These are phyloP conservation scores for Phytophthora cajani DNA, from an alignment of 352 stramenopile species.

Conservation along the genomic window DNA sequence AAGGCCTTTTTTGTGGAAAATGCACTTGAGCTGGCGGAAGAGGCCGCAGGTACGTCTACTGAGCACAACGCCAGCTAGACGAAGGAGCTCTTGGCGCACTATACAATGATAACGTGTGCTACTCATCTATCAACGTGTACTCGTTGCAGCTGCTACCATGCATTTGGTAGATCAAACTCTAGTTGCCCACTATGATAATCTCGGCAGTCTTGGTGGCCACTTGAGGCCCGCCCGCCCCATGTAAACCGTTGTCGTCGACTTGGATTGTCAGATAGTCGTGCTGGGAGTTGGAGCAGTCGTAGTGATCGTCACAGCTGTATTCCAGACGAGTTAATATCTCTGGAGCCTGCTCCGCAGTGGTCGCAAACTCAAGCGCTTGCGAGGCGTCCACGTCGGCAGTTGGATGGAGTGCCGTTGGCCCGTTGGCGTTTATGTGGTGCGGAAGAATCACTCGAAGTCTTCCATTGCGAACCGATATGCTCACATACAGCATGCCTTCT, in stretches of 20 bases:
- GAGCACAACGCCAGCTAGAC: constrained; percentile 24
- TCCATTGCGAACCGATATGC: constrained; percentile 42
- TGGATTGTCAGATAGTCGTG: constrained; percentile 50
- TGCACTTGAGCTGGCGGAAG: constrained; percentile 78
- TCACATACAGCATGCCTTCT: constrained; percentile 50
- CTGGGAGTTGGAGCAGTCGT: constrained; percentile 36
- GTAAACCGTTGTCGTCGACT: constrained; percentile 71
- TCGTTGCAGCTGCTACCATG: neutral
- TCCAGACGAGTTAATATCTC: constrained; percentile 40
- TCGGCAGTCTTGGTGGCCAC: constrained; percentile 28
- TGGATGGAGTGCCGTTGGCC: constrained; percentile 15
- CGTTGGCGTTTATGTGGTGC: neutral
- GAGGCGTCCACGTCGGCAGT: constrained; percentile 4
- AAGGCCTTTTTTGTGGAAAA: constrained; percentile 88
- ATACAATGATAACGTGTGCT: constrained; percentile 12
- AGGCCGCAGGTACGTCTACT: constrained; percentile 36
- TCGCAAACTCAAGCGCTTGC: constrained; percentile 49
- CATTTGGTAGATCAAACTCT: neutral
- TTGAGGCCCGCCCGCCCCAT: constrained; percentile 41
- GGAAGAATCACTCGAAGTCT: constrained; percentile 36
- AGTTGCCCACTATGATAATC: constrained; percentile 26
- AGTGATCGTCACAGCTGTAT: constrained; percentile 39
- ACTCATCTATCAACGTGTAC: neutral
- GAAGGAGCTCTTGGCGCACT: constrained; percentile 3
- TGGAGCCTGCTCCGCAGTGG: constrained; percentile 19